Conservation (phyloP, 2,329 filamentous ascomycete genomes). For the Fonsecaea nubica region DNA sequence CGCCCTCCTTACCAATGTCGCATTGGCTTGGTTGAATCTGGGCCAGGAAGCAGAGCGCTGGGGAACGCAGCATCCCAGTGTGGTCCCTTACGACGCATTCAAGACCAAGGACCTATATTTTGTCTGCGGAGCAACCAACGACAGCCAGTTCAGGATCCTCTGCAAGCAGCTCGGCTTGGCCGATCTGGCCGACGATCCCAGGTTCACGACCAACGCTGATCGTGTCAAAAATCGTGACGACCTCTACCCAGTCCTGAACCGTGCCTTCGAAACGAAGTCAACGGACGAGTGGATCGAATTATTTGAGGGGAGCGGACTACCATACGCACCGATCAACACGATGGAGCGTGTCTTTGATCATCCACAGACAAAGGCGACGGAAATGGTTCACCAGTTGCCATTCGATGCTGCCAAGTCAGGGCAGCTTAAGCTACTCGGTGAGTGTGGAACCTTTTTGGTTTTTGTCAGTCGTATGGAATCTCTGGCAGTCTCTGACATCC, state of each 20-base stretch:
- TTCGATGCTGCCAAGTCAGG: conserved; percentile 40
- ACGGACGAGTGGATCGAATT: conserved; percentile 50
- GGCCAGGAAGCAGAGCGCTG: conserved; percentile 46
- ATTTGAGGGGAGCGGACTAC: conserved; percentile 54
- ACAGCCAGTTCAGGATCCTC: conserved; percentile 70
- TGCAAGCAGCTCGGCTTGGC: conserved; percentile 65
- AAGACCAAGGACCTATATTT: conserved; percentile 74
- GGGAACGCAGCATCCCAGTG: conserved; percentile 56
- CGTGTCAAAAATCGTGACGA: conserved; percentile 61
- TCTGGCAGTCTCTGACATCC: not conserved
- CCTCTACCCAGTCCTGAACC: conserved; percentile 48
- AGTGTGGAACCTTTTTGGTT: not conserved
- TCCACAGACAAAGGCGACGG: conserved; percentile 51
- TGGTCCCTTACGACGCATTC: conserved; percentile 60
- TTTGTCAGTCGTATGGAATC: no score
- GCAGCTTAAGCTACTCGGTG: conserved; percentile 43
- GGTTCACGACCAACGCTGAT: conserved; percentile 66
- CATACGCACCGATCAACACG: conserved; percentile 56
- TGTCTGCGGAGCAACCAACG: conserved; percentile 75
- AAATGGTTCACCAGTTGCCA: conserved; percentile 47
- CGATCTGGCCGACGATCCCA: conserved; percentile 66
- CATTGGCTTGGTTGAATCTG: conserved; percentile 28
- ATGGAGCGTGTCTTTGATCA: conserved; percentile 54
- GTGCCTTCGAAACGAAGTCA: conserved; percentile 46
- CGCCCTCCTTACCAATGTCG: conserved; percentile 31